Evolutionary conservation across 2,329 filamentous ascomycete species (phyloP).

Genomic region (Clonostachys rosea): DNA sequence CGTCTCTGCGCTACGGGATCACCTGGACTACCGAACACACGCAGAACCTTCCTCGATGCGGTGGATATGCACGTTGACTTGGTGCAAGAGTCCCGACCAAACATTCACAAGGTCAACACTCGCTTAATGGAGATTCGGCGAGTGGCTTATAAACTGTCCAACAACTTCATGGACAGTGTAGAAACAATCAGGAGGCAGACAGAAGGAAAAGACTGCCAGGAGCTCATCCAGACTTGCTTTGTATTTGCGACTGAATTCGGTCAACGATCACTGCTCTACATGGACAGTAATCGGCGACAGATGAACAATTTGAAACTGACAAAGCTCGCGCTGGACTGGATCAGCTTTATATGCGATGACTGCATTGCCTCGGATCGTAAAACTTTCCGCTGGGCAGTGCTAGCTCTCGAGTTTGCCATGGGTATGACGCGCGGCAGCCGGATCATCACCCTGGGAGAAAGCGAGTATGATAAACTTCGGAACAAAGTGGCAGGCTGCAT

Average conservation of each 20-base stretch:
- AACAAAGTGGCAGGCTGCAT: slow-evolving; percentile 94
- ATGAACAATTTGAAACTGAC: slow-evolving; percentile 98
- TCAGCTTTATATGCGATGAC: slow-evolving; percentile 96
- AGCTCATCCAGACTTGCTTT: slow-evolving; percentile 96
- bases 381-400: slow-evolving; percentile 95
- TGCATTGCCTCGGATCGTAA: slow-evolving; percentile 91
- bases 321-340: slow-evolving; percentile 91
- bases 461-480: slow-evolving; percentile 78
- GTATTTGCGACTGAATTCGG: slow-evolving; percentile 99
- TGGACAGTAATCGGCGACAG: slow-evolving; percentile 90
- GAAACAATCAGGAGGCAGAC: slow-evolving; percentile 88
- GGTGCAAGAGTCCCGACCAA: slow-evolving; percentile 87
- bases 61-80: slow-evolving; percentile 83
- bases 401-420: slow-evolving; percentile 95
- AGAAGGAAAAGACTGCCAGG: slow-evolving; percentile 79
- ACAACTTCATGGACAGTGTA: slow-evolving; percentile 98
- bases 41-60: slow-evolving; percentile 70
- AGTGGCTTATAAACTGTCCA: slow-evolving; percentile 92
- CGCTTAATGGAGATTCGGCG: slow-evolving; percentile 92
- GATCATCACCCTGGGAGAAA: slow-evolving; percentile 83
- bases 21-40: slow-evolving; percentile 72
- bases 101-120: slow-evolving; percentile 85
- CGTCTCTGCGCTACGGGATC: slow-evolving; percentile 87
- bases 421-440: slow-evolving; percentile 92
- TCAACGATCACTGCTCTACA: slow-evolving; percentile 87